Conservation (phyloP, 768 basidiomycete species). For the Hemileccinum impolitum region DNA sequence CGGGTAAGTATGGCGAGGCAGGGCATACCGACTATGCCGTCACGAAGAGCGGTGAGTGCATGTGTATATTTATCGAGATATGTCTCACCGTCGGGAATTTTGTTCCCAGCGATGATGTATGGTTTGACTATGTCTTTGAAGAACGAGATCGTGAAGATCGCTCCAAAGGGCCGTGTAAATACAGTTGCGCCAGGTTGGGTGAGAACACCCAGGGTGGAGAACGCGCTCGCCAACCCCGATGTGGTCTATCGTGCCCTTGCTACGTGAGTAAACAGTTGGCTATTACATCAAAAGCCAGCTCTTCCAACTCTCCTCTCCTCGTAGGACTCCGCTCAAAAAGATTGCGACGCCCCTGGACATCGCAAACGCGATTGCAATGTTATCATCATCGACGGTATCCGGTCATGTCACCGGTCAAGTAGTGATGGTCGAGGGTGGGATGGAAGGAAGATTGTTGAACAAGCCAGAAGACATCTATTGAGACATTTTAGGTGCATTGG, state of each 20-base stretch:
- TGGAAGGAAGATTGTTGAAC: conserved; percentile 67
- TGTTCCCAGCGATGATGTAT: conserved; percentile 60
- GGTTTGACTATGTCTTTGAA: conserved; percentile 66
- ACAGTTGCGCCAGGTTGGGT: conserved; percentile 69
- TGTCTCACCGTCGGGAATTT: not conserved
- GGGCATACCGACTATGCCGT: conserved; percentile 65
- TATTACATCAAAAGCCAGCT: too few relatives aligned
- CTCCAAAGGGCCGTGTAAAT: conserved; percentile 69
- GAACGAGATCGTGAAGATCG: conserved; percentile 78
- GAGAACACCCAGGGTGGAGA: conserved; percentile 59
- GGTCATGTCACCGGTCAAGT: conserved; percentile 72
- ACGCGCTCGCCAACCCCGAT: conserved; percentile 51
- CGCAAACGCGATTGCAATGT: conserved; percentile 58
- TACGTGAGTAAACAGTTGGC: conserved; percentile 44
- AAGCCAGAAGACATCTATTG: conserved; percentile 31
- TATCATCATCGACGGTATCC: conserved; percentile 59
- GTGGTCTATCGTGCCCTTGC: conserved; percentile 59
- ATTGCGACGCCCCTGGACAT: conserved; percentile 60
- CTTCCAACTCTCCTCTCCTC: not conserved
- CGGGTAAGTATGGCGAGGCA: conserved; percentile 72
- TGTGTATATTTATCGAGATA: not conserved
- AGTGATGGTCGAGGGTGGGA: conserved; percentile 71
- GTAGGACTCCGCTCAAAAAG: conserved; percentile 68
- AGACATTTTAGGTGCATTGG: too few relatives aligned
- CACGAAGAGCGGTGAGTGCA: conserved; percentile 56